Conservation (phyloP, 306 rosid species). For the Cicer judaicum region DNA sequence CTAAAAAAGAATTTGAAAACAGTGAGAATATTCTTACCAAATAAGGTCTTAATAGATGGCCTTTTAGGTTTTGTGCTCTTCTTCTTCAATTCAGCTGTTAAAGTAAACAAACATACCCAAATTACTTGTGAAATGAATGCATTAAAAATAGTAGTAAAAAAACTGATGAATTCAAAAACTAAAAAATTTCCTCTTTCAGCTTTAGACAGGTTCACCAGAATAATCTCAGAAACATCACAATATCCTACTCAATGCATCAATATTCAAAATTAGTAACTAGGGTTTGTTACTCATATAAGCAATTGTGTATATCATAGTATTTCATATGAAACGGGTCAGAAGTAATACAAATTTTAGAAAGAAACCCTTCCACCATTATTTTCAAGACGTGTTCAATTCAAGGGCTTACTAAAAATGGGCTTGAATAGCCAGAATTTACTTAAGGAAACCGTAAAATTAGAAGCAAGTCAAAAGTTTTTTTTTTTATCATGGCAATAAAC, state of each 20-base stretch:
- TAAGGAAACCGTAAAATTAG: constrained; percentile 12
- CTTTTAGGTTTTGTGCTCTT: constrained; percentile 77
- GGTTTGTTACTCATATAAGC: constrained; percentile 20
- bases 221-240: constrained; percentile 8
- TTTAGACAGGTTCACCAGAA: not conserved
- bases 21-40: constrained; percentile 61
- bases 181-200: constrained; percentile 1
- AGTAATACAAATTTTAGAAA: not conserved
- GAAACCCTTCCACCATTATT: not conserved
- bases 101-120: constrained; percentile 30
- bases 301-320: not conserved
- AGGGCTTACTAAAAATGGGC: not conserved
- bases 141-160: not conserved
- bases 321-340: not conserved
- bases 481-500: not conserved
- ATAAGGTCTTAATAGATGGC: constrained; percentile 84
- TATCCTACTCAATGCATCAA: constrained; percentile 11
- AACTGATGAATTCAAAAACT: not conserved
- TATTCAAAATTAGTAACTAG: constrained; percentile 8
- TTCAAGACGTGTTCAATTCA: not conserved
- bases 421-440: not conserved
- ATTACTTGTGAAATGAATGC: constrained; percentile 33
- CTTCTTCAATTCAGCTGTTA: constrained; percentile 84
- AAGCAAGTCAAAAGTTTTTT: constrained; percentile 21
- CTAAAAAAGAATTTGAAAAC: constrained; percentile 17